Evolutionary conservation across 2,329 filamentous ascomycete species (phyloP), one percentile per base, ranked within the genome.

Genomic region (Ustilaginoidea virens): DNA sequence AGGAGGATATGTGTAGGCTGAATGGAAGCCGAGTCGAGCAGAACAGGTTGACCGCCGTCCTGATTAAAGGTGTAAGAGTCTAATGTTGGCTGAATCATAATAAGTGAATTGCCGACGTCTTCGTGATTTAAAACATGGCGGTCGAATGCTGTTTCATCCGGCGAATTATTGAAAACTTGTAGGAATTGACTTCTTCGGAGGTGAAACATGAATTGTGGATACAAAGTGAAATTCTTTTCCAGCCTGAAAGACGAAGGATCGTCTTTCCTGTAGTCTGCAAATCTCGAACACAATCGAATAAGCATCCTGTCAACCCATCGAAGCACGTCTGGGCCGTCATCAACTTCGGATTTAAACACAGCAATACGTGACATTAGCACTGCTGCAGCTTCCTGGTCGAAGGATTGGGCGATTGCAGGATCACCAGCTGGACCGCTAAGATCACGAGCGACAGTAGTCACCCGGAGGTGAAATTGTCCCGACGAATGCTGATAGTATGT

Each of bases 131-230:
- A 66, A 3, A 98, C 85, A 49, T 98, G 90, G 36, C 90, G 73
- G 52, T 96, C 93, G 57, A 98, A 98, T n/a, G 90, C 90, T 15
- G 90, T 98, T 57, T 98, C 90, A 45, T 98, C 90, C 6, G 90
- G 90, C 0, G 87, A 96, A 55, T 96, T 98, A 64, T 98, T 98
- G 70, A 98, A 98, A 33, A 98, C 86, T 49, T 98, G 90, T 39
- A 98, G 58, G 63, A 98, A 98, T 55, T 96, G 90, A 56, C 85
- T 93, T 55, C 90, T 74, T 43, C 90, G 80, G 36, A 98, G 69
- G 54, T 98, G 90, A 66, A 98, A 98, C 90, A 98, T 98, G 60
- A 98, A 98, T 52, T 98, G 90, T 16, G 90, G 90, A 49, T 98
- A 98, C 11, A 98, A 68, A 0, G 87, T 96, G 49, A 98, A 98